Conservation (phyloP, 768 basidiomycete genomes). For the Coprinellus micaceus region DNA sequence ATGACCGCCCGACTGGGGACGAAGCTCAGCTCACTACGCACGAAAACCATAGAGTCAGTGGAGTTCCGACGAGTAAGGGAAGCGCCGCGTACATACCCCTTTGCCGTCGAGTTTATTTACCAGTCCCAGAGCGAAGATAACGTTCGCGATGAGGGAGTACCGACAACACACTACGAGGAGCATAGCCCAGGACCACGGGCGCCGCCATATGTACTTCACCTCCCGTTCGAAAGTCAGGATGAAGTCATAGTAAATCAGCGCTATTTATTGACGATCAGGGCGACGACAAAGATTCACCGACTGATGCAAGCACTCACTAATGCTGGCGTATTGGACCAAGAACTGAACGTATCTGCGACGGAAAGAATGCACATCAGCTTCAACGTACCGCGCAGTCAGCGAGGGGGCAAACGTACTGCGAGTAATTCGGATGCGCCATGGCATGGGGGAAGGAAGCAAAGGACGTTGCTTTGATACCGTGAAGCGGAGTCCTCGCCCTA, state of each 20-base stretch:
- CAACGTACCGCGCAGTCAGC: no score
- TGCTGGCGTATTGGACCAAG: background rate
- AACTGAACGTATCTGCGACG: background rate
- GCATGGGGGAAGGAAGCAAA: background rate
- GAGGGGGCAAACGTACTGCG: background rate
- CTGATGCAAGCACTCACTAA: background rate
- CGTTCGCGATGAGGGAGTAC: slow-evolving; percentile 6
- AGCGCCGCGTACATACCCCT: background rate
- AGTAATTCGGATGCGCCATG: background rate
- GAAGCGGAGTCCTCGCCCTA: no score
- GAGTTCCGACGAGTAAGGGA: background rate
- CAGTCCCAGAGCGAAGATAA: background rate
- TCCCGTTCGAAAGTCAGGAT: slow-evolving; percentile 13
- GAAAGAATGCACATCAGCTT: no score
- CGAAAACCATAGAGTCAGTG: no score
- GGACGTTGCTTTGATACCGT: no score
- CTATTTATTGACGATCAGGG: background rate
- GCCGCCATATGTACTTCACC: slow-evolving; percentile 10
- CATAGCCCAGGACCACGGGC: background rate
- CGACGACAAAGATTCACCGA: background rate
- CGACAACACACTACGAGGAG: slow-evolving; percentile 8
- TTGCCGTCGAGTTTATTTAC: background rate
- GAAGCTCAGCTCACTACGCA: background rate
- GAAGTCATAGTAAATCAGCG: slow-evolving; percentile 11
- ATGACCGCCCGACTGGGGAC: background rate